These are phyloP conservation scores for Calamus simplicifolius DNA, from an alignment of 176 grass and related monocot genomes.

Conservation along the genomic window DNA sequence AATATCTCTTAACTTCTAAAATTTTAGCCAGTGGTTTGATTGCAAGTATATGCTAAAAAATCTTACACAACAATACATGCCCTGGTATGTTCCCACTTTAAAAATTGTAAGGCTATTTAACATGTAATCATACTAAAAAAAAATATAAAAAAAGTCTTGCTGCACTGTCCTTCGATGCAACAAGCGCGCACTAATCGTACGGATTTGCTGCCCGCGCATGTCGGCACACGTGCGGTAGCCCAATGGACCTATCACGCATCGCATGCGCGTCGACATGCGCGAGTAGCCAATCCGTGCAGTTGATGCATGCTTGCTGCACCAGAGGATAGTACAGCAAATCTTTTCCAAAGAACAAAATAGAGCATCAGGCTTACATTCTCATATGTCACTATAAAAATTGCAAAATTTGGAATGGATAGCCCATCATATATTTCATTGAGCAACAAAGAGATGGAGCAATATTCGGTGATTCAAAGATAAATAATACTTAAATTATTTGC, in stretches of 20 bases:
- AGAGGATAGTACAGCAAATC: too few relatives aligned
- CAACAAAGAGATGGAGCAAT: constrained; percentile 35
- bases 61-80: constrained; percentile 61
- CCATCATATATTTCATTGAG: constrained; percentile 63
- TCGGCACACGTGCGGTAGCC: too few relatives aligned
- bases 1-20: too few relatives aligned
- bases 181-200: too few relatives aligned
- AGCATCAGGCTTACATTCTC: constrained; percentile 43
- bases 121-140: constrained; percentile 62
- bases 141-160: too few relatives aligned
- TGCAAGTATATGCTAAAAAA: constrained; percentile 68
- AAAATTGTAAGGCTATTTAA: constrained; percentile 82
- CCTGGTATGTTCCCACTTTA: constrained; percentile 48
- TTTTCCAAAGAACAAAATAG: constrained; percentile 62
- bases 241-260: too few relatives aligned
- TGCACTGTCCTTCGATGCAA: too few relatives aligned
- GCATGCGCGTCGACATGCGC: too few relatives aligned
- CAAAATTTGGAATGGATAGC: constrained; percentile 37
- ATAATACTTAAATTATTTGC: constrained; percentile 69
- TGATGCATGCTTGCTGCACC: too few relatives aligned
- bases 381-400: constrained; percentile 45
- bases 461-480: constrained; percentile 56
- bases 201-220: too few relatives aligned
- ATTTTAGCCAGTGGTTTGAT: constrained; percentile 12
- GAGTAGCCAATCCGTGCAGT: too few relatives aligned